Base-by-base conservation (phyloP, 2,329 filamentous ascomycete genomes). In the Scedosporium aurantiacum region DNA sequence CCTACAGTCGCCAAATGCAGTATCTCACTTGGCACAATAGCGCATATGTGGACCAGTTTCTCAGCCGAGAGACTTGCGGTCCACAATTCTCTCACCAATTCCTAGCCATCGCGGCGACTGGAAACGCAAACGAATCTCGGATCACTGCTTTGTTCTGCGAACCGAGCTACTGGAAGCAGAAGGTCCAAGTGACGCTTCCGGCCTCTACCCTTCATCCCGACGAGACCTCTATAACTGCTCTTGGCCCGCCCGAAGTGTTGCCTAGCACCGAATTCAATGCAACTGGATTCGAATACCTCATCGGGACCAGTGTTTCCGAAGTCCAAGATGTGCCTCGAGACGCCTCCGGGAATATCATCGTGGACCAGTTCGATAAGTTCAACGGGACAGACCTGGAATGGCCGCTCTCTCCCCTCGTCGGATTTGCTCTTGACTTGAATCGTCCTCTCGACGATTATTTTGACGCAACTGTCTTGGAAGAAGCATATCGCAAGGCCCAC, bases 21-120 rank as follows among this genome's bases (percentile, higher is more conserved):
- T 82, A 80, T 58, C 69, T 79, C 1, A 79, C 78, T 0, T 82
- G 77, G 27, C 70, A 70, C 12, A 66, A 72, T 1, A 68, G 70
- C 2, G 62, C 74, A 0, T 70, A 68, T 1, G 66, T 68, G 0
- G 73, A 73, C 63, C 65, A 65, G 66, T 63, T 70, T 40, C 60
- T 82, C 14, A 47, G 62, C 66, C 63, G 69, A 65, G 16, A 62
- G 0, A 37, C 63, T 0, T 81, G 79, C 27, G 69, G 71, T 0
- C 4, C 40, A 0, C 67, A 70, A 0, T 61, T 64, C 0, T 71
- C 73, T 0, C 70, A 78, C 21, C 76, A 74, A 1, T 81, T 79
- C 4, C 63, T 74, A 0, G 70, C 72, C 0, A 61, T 68, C 0
- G 72, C 68, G 67, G 57, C 57, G 2, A 62, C 58, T 10, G 32